Evolutionary conservation across 2,329 filamentous ascomycete species (phyloP).

Genomic region (Verticillium tricorpus): DNA sequence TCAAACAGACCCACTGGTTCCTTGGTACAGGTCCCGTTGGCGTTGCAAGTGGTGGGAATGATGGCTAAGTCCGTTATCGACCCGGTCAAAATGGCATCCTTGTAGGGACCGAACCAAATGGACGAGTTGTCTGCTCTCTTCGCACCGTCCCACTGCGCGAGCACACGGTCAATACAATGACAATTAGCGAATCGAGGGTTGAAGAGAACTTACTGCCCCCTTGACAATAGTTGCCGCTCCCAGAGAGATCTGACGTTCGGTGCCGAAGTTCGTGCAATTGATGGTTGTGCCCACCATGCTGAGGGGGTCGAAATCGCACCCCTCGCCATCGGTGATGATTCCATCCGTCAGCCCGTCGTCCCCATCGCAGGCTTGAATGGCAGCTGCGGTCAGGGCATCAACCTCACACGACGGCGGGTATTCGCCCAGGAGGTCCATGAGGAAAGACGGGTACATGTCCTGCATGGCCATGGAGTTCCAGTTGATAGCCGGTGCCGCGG

Average conservation of each 20-base stretch:
- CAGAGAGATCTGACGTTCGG: constrained; percentile 22
- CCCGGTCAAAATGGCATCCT: not conserved
- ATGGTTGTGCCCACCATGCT: not conserved
- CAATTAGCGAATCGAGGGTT: not conserved
- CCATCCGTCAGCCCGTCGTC: constrained; percentile 41
- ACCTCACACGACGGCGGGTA: constrained; percentile 7
- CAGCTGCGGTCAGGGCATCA: constrained; percentile 32
- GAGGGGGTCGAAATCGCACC: constrained; percentile 10
- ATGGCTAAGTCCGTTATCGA: not conserved
- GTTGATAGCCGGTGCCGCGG: constrained; percentile 37
- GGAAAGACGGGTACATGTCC: not conserved
- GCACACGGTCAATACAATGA: not conserved
- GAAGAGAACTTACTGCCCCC: not conserved
- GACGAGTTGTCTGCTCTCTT: not conserved
- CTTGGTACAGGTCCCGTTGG: not conserved
- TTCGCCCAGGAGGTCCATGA: constrained; percentile 3
- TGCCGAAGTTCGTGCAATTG: constrained; percentile 9
- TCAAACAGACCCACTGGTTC: constrained; percentile 16
- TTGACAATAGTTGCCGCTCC: constrained; percentile 15
- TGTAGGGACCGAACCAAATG: not conserved
- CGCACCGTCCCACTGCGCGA: not conserved
- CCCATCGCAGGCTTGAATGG: constrained; percentile 32
- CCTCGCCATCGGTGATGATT: constrained; percentile 27
- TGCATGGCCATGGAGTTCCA: constrained; percentile 19
- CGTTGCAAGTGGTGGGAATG: not conserved